Evolutionary conservation across 2,329 filamentous ascomycete genomes (phyloP), one percentile per base, ranked within the genome.

Genomic region (Nemania serpens): DNA sequence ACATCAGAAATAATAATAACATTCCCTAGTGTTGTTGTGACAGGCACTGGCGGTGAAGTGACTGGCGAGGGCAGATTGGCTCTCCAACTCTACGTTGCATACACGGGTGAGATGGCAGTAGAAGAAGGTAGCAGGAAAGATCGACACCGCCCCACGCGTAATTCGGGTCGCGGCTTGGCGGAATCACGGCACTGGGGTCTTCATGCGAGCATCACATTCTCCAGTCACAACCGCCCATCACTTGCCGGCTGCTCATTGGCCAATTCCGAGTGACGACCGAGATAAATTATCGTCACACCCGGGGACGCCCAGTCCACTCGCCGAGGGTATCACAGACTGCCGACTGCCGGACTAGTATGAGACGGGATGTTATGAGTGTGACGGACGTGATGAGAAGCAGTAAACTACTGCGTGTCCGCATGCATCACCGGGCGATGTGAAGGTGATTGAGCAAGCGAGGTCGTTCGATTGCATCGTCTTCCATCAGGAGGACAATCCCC

Each of bases 181-280:
- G 49, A 51, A 29, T 63, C 53, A 47, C 56, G 52, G 56, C 37
- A 56, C 48, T 52, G 25, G 33, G 15, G n/a, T n/a, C 53, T 36
- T 57, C 61, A 45, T 53, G 61, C 33, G 48, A 49, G 45, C 41
- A 45, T 56, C 48, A 57, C 25, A 29, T 3, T 29, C 25, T 7
- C 25, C 55, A 41, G 42, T 58, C 61, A 63, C 61, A 63, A 55
- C 15, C 13, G 48, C 29, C 41, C 33, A 52, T 46, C 42, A 25
- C 47, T 9, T 18, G 39, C 37, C 15, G 41, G 25, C 25, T 18
- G 52, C 41, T 58, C 18, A 59, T 64, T 64, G 62, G 55, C 13
- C 22, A 12, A 18, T 36, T 22, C 29, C 29, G n/a, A 18, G 62
- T 64, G 55, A 56, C n/a, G 51, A 36, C 52, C 45, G 10, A 55